Base-by-base conservation (phyloP, 148 eudicot species). In the Amaranthus palmeri region DNA sequence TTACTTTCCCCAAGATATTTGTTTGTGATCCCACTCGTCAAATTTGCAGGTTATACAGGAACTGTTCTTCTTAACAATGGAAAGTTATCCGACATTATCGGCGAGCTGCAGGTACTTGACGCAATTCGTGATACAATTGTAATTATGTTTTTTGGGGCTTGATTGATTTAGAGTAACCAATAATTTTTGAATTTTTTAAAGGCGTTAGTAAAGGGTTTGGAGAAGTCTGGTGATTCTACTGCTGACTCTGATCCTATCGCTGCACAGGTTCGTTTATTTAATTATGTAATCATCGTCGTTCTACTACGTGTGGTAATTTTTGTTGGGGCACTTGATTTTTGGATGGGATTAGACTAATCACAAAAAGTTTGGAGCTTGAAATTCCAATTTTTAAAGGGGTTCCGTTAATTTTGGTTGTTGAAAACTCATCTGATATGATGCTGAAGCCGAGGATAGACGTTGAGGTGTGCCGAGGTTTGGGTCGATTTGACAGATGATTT, bases 181-280 rank as follows among this genome's bases (percentile, higher is more conserved):
- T 59, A 59, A 14, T 10, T 50, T 53, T n/a, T 41, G 9, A 2
- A 48, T 47, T 58, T n/a, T 43, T 51, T 40, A 40, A 54, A 93
- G 98, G 76, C 83, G 18, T 46, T 89, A 80, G 80, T 91, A 62
- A 89, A 89, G 77, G 86, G 86, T 10, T 14, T 79, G 61, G 96
- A 90, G 72, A 84, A 77, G 15, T 71, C 83, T 0, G 91, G 87
- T 66, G 87, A 86, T 5, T 73, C 86, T 11, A 69, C 78, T 63
- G 79, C 78, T 68, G 96, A 87, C 54, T 75, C 92, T 65, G 96
- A 88, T 70, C 92, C 89, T 42, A 76, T 93, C 48, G 85, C 96
- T 81, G 83, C 90, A 67, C 98, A 93, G 90, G 98, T 93, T 75
- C 10, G 25, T 48, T 48, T 40, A 61, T 66, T 25, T 12, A 4